Evolutionary conservation across 2,329 filamentous ascomycete species (phyloP).

Genomic region (Phaeosphaeria sp.): DNA sequence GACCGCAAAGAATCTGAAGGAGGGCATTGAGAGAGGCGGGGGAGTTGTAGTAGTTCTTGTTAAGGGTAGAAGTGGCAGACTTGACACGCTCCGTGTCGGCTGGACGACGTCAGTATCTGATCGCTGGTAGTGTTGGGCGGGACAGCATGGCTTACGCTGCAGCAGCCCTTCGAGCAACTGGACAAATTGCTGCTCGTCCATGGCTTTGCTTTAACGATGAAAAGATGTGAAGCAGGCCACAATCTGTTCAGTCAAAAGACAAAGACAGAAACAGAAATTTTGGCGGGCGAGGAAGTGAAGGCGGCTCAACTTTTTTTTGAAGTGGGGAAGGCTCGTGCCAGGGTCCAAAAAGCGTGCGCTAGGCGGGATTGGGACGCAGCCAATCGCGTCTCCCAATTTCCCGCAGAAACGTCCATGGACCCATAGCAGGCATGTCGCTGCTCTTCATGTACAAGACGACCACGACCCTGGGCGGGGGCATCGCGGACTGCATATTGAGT

Average conservation of each 20-base stretch:
- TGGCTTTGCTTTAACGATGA: conserved; percentile 49
- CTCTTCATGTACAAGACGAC: background rate
- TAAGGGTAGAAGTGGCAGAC: conserved; percentile 85
- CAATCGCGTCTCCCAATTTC: conserved; percentile 7
- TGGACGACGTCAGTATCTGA: conserved; percentile 54
- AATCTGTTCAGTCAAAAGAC: conserved; percentile 26
- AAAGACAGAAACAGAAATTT: conserved; percentile 27
- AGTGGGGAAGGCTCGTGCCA: conserved; percentile 25
- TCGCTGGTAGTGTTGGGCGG: conserved; percentile 1
- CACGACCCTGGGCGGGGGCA: background rate
- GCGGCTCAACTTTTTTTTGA: conserved; percentile 19
- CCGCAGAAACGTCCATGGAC: background rate
- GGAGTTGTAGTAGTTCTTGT: conserved; percentile 91
- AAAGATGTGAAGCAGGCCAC: conserved; percentile 27
- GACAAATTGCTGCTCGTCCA: conserved; percentile 85
- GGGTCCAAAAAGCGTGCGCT: conserved; percentile 15
- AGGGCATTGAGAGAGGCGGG: conserved; percentile 84
- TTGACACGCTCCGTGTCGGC: conserved; percentile 81
- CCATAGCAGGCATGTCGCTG: background rate
- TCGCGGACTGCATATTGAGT: background rate
- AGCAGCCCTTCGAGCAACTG: conserved; percentile 86
- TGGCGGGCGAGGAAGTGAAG: conserved; percentile 22
- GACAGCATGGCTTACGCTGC: conserved; percentile 71
- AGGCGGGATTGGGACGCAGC: conserved; percentile 12
- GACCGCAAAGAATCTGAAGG: conserved; percentile 84